A percentile compares a stretch with the other conserved stretches of the same genome.
Conservation (phyloP, 1,139 yeast species). For the Yamadazyma buinensis region DNA sequence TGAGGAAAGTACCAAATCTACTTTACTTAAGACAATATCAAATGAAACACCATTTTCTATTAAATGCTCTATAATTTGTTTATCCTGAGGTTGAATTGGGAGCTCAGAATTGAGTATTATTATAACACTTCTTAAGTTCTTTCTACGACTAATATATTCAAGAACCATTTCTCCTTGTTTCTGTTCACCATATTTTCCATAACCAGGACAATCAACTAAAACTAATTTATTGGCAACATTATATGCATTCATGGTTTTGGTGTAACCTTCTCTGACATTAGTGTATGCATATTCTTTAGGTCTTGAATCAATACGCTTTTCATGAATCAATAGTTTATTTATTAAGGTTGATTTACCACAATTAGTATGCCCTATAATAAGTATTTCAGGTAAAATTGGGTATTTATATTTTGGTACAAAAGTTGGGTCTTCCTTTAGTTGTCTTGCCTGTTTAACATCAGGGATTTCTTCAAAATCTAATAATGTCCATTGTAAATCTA, state of each 20-base stretch:
- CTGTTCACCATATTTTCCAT: slow-evolving; percentile 61
- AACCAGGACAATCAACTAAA: slow-evolving; percentile 83
- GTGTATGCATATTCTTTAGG: slow-evolving; percentile 47
- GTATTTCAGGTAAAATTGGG: slow-evolving; percentile 56
- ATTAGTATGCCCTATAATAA: slow-evolving; percentile 75
- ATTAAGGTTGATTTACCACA: slow-evolving; percentile 80
- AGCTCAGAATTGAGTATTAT: slow-evolving; percentile 56
- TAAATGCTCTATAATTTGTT: slow-evolving; percentile 47
- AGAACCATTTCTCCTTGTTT: slow-evolving; percentile 67
- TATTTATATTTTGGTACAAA: slow-evolving; percentile 15
- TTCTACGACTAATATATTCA: slow-evolving; percentile 54
- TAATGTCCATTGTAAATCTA: slow-evolving; percentile 58
- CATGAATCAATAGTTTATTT: slow-evolving; percentile 45
- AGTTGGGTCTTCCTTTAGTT: slow-evolving; percentile 17
- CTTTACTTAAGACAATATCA: slow-evolving; percentile 73
- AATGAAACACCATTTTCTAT: slow-evolving; percentile 57
- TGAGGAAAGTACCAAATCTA: slow-evolving; percentile 64
- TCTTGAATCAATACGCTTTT: slow-evolving; percentile 10
- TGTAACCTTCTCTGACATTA: slow-evolving; percentile 66
- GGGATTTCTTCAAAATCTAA: slow-evolving; percentile 53
- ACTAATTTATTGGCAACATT: slow-evolving; percentile 61
- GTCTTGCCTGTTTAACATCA: slow-evolving; percentile 39
- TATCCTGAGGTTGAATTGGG: slow-evolving; percentile 60
- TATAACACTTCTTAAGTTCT: slow-evolving; percentile 53
- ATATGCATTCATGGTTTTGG: slow-evolving; percentile 73